A percentile compares a stretch with the other conserved stretches of the same genome.
Evolutionary conservation across 148 eudicot genomes (phyloP).

Genomic region (Amaranthus hypochondriacus): DNA sequence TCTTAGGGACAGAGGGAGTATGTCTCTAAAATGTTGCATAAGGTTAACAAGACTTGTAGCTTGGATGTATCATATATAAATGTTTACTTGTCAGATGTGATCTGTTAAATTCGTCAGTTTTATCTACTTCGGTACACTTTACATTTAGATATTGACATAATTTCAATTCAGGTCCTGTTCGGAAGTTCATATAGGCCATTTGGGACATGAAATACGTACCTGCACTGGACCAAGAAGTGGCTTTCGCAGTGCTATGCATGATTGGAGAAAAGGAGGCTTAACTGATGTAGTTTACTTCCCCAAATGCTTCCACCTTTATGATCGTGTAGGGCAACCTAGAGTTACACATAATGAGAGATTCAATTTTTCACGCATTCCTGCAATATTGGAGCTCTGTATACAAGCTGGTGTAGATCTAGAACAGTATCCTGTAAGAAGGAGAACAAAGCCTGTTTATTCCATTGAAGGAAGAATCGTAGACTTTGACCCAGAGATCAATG

Average conservation of each 20-base stretch:
- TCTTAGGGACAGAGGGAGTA: not conserved
- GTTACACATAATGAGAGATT: constrained; percentile 47
- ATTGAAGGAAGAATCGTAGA: constrained; percentile 63
- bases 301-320: constrained; percentile 53
- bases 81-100: not conserved
- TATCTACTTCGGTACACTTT: not conserved
- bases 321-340: constrained; percentile 56
- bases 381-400: constrained; percentile 56
- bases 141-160: not conserved
- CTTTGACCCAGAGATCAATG: constrained; percentile 33
- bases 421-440: constrained; percentile 42
- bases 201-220: constrained; percentile 62
- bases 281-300: constrained; percentile 48
- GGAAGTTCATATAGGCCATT: constrained; percentile 54
- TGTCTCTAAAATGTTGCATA: constrained; percentile 1
- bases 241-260: constrained; percentile 46
- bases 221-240: constrained; percentile 59
- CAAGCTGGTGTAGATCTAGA: constrained; percentile 57
- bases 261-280: constrained; percentile 43
- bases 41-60: not conserved
- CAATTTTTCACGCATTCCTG: constrained; percentile 38
- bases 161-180: constrained; percentile 40
- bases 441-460: constrained; percentile 55
- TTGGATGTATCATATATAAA: not conserved
- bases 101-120: not conserved